phyloP scores from a whole-genome alignment of 331 rosid species.

The Stylosanthes scabra region DNA sequence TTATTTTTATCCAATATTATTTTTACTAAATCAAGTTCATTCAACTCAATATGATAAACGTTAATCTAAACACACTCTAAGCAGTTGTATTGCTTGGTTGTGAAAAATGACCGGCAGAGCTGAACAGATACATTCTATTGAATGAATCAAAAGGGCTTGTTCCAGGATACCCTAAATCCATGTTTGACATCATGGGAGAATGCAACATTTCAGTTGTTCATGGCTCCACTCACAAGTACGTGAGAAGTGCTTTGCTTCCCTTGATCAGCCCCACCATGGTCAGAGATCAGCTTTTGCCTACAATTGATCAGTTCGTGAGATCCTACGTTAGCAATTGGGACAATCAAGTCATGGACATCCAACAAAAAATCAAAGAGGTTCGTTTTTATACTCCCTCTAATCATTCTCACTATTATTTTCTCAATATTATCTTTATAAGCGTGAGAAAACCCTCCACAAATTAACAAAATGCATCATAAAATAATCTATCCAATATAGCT shows the following conservation, averaged over 20 bases:
- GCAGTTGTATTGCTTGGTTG: too few species aligned
- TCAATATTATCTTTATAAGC: too few species aligned
- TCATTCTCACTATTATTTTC: too few species aligned
- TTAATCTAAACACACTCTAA: too few species aligned
- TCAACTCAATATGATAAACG: too few species aligned
- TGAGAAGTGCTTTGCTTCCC: slow-evolving; percentile 66
- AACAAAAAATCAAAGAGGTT: slow-evolving; percentile 73
- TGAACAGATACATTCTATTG: slow-evolving; percentile 69
- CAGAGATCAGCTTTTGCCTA: slow-evolving; percentile 57
- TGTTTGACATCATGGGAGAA: slow-evolving; percentile 69
- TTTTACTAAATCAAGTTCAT: too few species aligned
- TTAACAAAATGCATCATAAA: too few species aligned
- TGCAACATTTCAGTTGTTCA: slow-evolving; percentile 80
- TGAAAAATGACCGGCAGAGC: slow-evolving; percentile 17
- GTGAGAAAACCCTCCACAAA: too few species aligned
- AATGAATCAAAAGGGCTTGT: slow-evolving; percentile 78
- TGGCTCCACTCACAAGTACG: slow-evolving; percentile 69
- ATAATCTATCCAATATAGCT: too few species aligned
- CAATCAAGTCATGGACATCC: slow-evolving; percentile 61
- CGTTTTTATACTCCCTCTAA: too few species aligned
- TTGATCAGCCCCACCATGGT: slow-evolving; percentile 58
- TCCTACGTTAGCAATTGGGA: slow-evolving; percentile 64
- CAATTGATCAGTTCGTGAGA: slow-evolving; percentile 60
- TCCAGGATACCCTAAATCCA: slow-evolving; percentile 87
- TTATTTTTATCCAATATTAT: too few species aligned